Base-by-base conservation (phyloP, 2,329 filamentous ascomycete genomes). In the Colletotrichum sp. region DNA sequence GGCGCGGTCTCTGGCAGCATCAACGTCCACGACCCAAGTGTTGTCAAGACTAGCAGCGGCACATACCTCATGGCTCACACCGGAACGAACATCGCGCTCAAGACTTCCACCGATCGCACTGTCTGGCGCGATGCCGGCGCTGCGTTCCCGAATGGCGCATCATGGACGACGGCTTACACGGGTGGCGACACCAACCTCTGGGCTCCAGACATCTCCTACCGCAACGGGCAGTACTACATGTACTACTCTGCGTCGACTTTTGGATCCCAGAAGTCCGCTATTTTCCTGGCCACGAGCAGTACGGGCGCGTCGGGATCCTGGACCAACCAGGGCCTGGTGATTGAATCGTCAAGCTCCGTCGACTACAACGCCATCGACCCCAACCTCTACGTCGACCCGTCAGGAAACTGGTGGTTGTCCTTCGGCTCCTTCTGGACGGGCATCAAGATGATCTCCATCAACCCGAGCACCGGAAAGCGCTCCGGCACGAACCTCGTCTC, bases 201-300 rank as follows among this genome's bases (percentile, higher is more conserved):
- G 90, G 91, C 92, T 0, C 92, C 92, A 0, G 91, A 93, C 78
- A 88, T 91, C 8, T 84, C 85, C 2, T 83, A 81, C 77, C 81
- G 78, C 32, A 81, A 83, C 66, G 81, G 79, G 1, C 72, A 79
- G 72, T 83, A 82, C 79, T 83, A 80, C 44, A 62, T 83, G 34
- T 83, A 83, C 80, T 83, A 83, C 78, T 83, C 82, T 0, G 82
- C 82, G 2, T 83, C 82, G 9, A 78, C 79, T 0, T 83, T 83
- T 3, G 82, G 82, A 1, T 73, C 77, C 10, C 75, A 71, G 5
- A 79, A 76, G 18, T 83, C 82, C 5, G 82, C 81, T 13, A 83
- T 83, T 57, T 83, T 83, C 74, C 77, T 83, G 3, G 82, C 82
- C 8, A 82, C 81, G 0, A 83, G 81, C 77, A 70, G 71, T 24